Conservation (phyloP, 331 rosid genomes). For the Rhamnella rubrinervis region DNA sequence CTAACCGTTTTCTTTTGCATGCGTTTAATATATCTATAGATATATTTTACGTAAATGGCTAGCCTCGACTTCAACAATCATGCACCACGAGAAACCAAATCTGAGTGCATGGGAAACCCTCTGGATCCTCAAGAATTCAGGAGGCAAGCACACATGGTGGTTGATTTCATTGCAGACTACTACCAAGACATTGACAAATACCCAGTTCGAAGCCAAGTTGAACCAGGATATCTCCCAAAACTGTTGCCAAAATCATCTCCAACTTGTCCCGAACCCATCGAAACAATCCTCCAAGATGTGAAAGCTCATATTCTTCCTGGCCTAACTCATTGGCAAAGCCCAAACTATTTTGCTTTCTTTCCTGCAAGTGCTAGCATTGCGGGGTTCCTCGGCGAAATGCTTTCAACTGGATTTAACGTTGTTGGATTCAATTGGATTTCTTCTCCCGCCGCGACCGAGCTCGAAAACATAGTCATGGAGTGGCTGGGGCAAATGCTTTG, state of each 20-base stretch:
- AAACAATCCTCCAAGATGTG: constrained; percentile 36
- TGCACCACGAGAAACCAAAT: no score
- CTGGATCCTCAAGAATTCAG: constrained; percentile 33
- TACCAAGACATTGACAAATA: constrained; percentile 33
- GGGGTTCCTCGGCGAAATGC: constrained; percentile 37
- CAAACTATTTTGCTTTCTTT: constrained; percentile 24
- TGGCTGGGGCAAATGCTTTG: constrained; percentile 38
- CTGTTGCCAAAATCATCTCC: constrained; percentile 27
- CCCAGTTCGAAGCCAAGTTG: constrained; percentile 43
- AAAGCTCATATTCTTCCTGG: constrained; percentile 28
- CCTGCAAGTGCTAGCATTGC: constrained; percentile 25
- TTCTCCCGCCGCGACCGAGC: constrained; percentile 46
- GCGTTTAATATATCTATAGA: no score
- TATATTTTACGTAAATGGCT: no score
- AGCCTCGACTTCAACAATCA: no score
- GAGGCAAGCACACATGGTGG: constrained; percentile 32
- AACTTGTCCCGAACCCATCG: constrained; percentile 21
- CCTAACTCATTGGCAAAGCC: constrained; percentile 30
- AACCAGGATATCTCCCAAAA: constrained; percentile 31
- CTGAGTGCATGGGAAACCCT: background rate
- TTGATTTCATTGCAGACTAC: constrained; percentile 40
- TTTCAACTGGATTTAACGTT: constrained; percentile 30
- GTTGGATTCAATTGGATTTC: constrained; percentile 45
- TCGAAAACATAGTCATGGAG: constrained; percentile 38
- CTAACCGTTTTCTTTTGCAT: no score